These are phyloP conservation scores for Cystofilobasidium macerans DNA, from an alignment of 768 basidiomycete species.

Conservation along the genomic window DNA sequence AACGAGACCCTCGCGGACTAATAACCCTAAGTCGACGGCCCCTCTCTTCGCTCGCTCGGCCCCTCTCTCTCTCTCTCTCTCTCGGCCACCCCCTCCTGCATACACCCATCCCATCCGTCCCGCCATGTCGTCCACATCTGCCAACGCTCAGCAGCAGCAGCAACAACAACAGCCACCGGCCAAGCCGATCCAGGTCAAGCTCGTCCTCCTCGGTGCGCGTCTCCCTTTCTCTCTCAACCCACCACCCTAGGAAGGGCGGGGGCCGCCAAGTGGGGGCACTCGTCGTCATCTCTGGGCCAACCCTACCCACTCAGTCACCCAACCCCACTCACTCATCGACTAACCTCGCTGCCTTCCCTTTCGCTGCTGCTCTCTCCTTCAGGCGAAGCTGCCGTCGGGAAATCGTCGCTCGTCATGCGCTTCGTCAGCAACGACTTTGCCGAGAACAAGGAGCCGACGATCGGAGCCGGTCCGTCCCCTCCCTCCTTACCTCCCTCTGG, in stretches of 20 bases:
- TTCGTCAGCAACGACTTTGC: slow-evolving; percentile 99
- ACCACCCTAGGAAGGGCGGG: background rate
- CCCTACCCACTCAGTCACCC: background rate
- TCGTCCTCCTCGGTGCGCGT: slow-evolving; percentile 77
- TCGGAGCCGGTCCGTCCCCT: slow-evolving; percentile 57
- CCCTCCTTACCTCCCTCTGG: background rate
- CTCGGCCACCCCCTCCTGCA: too few relatives aligned
- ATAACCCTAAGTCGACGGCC: too few relatives aligned
- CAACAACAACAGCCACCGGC: too few relatives aligned
- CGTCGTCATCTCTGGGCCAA: too few relatives aligned
- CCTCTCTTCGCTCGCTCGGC: too few relatives aligned
- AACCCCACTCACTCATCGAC: slow-evolving; percentile 3
- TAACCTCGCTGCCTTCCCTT: slow-evolving; percentile 2
- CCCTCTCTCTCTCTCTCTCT: too few relatives aligned
- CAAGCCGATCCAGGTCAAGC: slow-evolving; percentile 93
- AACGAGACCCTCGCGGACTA: too few relatives aligned
- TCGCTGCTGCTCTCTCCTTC: slow-evolving; percentile 6
- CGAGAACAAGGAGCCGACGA: slow-evolving; percentile 96
- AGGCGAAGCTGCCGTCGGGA: slow-evolving; percentile 98
- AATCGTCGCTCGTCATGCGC: slow-evolving; percentile 94
- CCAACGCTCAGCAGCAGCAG: too few relatives aligned
- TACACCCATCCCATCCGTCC: too few relatives aligned
- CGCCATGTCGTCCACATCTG: slow-evolving; percentile 13
- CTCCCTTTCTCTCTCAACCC: background rate
- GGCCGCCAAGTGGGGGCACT: too few relatives aligned